These are phyloP conservation scores for Globisporangium emineosum DNA, from an alignment of 352 stramenopile species.

Conservation along the genomic window DNA sequence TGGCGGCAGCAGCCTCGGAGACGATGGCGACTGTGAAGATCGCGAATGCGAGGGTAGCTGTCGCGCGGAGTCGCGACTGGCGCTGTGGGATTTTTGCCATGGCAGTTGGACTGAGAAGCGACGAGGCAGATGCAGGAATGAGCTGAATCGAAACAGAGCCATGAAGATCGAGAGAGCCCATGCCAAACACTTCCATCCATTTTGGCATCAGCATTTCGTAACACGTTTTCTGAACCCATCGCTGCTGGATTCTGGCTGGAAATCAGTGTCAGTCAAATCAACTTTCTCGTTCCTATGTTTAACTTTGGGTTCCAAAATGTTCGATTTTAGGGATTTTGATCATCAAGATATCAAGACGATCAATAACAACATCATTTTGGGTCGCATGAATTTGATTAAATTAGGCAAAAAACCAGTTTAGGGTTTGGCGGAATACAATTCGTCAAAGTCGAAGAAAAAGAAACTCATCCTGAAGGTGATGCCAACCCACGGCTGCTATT, in stretches of 20 bases:
- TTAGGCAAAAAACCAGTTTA: not conserved
- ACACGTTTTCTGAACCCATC: constrained; percentile 2
- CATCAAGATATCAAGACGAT: not conserved
- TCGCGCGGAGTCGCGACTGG: not conserved
- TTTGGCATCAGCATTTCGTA: not conserved
- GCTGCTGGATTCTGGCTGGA: no score
- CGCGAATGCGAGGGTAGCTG: not conserved
- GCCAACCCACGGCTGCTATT: not conserved
- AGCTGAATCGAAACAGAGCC: not conserved
- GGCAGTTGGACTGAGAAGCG: not conserved
- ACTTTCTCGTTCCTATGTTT: not conserved
- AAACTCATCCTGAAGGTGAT: not conserved
- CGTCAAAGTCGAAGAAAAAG: not conserved
- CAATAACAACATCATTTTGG: not conserved
- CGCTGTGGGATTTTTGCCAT: not conserved
- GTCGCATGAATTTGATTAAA: not conserved
- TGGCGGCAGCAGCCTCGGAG: not conserved
- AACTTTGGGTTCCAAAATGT: not conserved
- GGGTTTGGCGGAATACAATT: not conserved
- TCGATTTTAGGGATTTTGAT: constrained; percentile 1
- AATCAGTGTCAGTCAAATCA: no score
- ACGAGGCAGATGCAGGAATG: not conserved
- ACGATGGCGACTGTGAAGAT: not conserved
- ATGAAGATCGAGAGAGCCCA: not conserved
- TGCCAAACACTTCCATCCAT: not conserved